A percentile compares a stretch with the other conserved stretches of the same genome.
Conservation (phyloP, 805 yeast species). For the Lachancea cidri region DNA sequence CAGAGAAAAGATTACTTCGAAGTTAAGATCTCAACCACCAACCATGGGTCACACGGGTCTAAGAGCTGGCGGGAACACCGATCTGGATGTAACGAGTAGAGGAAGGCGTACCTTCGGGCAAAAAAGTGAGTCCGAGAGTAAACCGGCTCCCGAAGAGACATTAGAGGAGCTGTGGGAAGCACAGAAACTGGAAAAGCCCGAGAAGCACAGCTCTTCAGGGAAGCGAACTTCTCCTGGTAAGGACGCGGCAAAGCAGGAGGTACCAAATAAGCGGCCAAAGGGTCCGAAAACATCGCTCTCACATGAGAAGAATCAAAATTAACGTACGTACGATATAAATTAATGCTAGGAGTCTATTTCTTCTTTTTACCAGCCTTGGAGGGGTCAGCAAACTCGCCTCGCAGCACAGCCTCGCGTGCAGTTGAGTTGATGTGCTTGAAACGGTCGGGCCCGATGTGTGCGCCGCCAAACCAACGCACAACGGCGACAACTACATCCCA, state of each 20-base stretch:
- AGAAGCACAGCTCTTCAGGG: neutral
- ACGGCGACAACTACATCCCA: constrained; percentile 81
- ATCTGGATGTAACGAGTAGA: constrained; percentile 27
- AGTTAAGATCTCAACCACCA: constrained; percentile 27
- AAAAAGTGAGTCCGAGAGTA: constrained; percentile 19
- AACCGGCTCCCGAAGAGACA: constrained; percentile 14
- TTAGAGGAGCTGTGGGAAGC: constrained; percentile 15
- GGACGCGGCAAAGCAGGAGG: neutral
- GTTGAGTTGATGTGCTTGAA: constrained; percentile 89
- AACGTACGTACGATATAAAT: neutral
- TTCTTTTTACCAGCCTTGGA: constrained; percentile 9
- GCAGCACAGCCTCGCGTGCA: constrained; percentile 76
- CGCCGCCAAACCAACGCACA: constrained; percentile 91
- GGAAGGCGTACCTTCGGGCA: constrained; percentile 19
- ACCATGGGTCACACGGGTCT: constrained; percentile 13
- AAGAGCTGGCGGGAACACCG: constrained; percentile 10
- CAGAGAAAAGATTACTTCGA: constrained; percentile 11
- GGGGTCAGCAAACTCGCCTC: constrained; percentile 47
- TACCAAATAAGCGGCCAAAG: neutral
- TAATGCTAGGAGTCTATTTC: constrained; percentile 2
- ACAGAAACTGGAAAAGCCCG: constrained; percentile 4
- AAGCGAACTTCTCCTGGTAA: too few relatives aligned
- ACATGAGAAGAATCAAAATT: constrained; percentile 1
- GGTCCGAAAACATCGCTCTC: neutral
- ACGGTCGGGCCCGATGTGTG: constrained; percentile 85